Evolutionary conservation across 805 yeast species (phyloP).

Genomic region (Kuraishia piskuri): DNA sequence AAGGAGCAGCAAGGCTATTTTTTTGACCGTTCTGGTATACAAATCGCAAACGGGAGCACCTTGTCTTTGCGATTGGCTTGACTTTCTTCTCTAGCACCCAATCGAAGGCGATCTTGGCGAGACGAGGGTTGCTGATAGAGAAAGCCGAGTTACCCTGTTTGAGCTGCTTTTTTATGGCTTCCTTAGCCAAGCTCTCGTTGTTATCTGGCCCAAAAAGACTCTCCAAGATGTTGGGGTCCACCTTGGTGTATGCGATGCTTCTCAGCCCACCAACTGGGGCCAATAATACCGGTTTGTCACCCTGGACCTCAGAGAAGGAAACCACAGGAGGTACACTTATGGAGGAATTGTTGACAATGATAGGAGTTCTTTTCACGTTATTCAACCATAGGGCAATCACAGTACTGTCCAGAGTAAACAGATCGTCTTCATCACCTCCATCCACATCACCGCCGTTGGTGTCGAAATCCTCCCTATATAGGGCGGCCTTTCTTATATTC

Average conservation of each 20-base stretch:
- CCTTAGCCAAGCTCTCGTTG: not conserved
- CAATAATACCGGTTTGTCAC: conserved; percentile 20
- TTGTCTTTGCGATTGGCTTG: conserved; percentile 18
- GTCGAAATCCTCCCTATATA: not conserved
- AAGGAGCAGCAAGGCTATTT: not conserved
- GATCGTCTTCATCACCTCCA: conserved; percentile 4
- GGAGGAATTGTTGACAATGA: not conserved
- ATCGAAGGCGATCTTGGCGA: conserved; percentile 22
- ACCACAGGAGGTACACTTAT: not conserved
- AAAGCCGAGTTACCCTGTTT: not conserved
- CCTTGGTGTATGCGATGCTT: conserved; percentile 24
- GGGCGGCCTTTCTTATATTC: not conserved
- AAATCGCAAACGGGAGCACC: conserved; percentile 18
- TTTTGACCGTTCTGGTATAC: conserved; percentile 5
- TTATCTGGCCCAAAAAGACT: conserved; percentile 9
- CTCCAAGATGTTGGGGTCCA: conserved; percentile 13
- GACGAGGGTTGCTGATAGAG: conserved; percentile 15
- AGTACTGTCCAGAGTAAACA: conserved; percentile 20
- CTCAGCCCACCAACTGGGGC: conserved; percentile 34
- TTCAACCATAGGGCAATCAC: conserved; percentile 21
- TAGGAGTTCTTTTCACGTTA: conserved; percentile 8
- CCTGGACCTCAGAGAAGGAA: not conserved
- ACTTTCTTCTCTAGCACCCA: conserved; percentile 22
- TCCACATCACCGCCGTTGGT: not conserved
- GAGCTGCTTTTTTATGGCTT: not conserved